phyloP scores from a whole-genome alignment of 805 yeast genomes.

The Crinitomyces ghanaensis region DNA sequence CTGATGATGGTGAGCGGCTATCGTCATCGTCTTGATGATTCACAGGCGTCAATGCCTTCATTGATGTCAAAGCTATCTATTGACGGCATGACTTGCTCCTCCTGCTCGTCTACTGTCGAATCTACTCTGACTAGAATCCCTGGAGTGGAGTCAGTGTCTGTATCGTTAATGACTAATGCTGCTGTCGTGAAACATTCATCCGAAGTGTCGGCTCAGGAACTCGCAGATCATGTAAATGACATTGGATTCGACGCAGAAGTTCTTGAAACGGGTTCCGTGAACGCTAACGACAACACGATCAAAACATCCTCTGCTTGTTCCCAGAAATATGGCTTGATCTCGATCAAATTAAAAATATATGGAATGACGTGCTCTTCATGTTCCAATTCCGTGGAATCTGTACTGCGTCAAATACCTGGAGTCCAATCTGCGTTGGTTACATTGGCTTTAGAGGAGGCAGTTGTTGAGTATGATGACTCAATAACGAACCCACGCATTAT shows the following conservation, averaged over 20 bases:
- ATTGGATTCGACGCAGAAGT: conserved; percentile 56
- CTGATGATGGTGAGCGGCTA: no score
- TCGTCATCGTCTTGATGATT: no score
- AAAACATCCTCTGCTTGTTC: background rate
- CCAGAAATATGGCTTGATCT: background rate
- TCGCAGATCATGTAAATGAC: conserved; percentile 53
- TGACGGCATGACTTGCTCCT: conserved; percentile 85
- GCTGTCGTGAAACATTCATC: conserved; percentile 46
- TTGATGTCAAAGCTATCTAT: conserved; percentile 23
- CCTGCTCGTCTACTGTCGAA: conserved; percentile 64
- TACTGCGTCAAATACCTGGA: conserved; percentile 36
- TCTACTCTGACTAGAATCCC: conserved; percentile 36
- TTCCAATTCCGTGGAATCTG: conserved; percentile 37
- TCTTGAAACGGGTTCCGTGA: conserved; percentile 6
- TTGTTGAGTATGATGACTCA: conserved; percentile 39
- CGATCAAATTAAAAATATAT: conserved; percentile 28
- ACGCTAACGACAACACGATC: background rate
- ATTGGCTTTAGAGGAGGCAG: conserved; percentile 42
- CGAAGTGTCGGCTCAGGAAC: conserved; percentile 23
- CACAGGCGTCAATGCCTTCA: conserved; percentile 1
- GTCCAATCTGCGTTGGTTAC: conserved; percentile 40
- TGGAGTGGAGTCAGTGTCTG: conserved; percentile 45
- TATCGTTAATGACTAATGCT: conserved; percentile 67
- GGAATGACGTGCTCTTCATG: conserved; percentile 59
- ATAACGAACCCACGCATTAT: conserved; percentile 50